These are phyloP conservation scores for Raphanus sativus DNA, from an alignment of 345 rosid genomes.

Conservation along the genomic window DNA sequence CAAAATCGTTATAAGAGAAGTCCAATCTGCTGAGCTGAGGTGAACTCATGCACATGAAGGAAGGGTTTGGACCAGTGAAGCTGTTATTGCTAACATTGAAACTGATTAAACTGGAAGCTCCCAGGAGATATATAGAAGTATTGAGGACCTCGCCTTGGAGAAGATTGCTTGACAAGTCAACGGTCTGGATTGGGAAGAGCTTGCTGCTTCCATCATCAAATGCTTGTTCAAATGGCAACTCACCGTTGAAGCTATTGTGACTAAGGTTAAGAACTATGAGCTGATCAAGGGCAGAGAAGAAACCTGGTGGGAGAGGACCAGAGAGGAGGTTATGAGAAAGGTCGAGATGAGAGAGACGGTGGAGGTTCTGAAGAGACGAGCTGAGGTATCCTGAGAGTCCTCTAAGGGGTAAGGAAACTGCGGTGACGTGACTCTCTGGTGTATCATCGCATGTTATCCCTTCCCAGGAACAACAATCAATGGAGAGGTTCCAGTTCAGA, in stretches of 20 bases:
- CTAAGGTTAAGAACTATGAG: constrained; percentile 51
- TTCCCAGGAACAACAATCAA: constrained; percentile 71
- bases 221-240: constrained; percentile 43
- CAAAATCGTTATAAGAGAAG: constrained; percentile 61
- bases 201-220: neutral
- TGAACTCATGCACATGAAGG: constrained; percentile 53
- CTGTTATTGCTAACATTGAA: constrained; percentile 73
- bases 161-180: constrained; percentile 69
- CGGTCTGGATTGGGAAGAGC: constrained; percentile 22
- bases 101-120: constrained; percentile 46
- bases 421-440: constrained; percentile 40
- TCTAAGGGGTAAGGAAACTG: constrained; percentile 49
- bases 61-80: constrained; percentile 60
- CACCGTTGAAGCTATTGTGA: constrained; percentile 43
- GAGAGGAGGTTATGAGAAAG: constrained; percentile 59
- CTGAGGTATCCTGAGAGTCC: constrained; percentile 50
- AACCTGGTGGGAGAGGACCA: constrained; percentile 48
- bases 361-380: constrained; percentile 41
- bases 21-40: constrained; percentile 45
- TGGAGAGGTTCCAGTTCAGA: constrained; percentile 44
- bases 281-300: constrained; percentile 42
- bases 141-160: constrained; percentile 50
- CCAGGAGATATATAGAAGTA: constrained; percentile 34
- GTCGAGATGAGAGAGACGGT: constrained; percentile 50
- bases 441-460: constrained; percentile 52